Conservation (phyloP, 192 early-diverging fungal genomes). For the Podila epigama region DNA sequence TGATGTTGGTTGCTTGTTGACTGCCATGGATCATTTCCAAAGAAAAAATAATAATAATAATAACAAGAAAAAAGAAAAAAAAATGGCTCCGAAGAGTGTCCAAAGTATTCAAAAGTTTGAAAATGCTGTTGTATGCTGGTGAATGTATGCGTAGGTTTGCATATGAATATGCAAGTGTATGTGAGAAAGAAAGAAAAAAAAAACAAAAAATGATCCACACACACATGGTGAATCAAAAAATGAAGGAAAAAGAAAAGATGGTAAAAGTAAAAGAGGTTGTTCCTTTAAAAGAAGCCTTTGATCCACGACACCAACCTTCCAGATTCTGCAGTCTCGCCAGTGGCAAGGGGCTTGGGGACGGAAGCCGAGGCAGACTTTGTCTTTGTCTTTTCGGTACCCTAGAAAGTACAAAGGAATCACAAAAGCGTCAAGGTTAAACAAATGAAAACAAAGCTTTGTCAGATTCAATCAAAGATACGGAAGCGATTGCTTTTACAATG, state of each 20-base stretch:
- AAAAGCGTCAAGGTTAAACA: background rate
- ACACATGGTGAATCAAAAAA: too few relatives aligned
- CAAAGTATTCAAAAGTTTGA: too few relatives aligned
- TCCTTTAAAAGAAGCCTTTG: conserved; percentile 39
- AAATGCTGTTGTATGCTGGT: background rate
- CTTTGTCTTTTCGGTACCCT: conserved; percentile 19
- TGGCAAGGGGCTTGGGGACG: conserved; percentile 34
- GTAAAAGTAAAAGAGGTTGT: background rate
- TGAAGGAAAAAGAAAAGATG: background rate
- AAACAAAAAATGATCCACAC: background rate
- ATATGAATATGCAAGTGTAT: background rate
- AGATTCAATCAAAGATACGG: background rate
- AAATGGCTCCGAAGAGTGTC: background rate
- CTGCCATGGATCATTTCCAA: background rate
- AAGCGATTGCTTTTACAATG: background rate
- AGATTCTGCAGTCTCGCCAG: conserved; percentile 22
- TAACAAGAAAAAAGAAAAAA: background rate
- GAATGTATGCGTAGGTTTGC: too few relatives aligned
- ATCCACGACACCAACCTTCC: conserved; percentile 53
- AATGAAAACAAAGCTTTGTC: conserved; percentile 2
- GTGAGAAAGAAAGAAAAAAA: background rate
- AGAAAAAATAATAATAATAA: background rate
- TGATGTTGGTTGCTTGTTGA: background rate
- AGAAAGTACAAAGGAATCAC: background rate
- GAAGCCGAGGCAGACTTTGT: conserved; percentile 21